Base-by-base conservation (phyloP, 2,329 filamentous ascomycete species). In the Byssochlamys sp. region DNA sequence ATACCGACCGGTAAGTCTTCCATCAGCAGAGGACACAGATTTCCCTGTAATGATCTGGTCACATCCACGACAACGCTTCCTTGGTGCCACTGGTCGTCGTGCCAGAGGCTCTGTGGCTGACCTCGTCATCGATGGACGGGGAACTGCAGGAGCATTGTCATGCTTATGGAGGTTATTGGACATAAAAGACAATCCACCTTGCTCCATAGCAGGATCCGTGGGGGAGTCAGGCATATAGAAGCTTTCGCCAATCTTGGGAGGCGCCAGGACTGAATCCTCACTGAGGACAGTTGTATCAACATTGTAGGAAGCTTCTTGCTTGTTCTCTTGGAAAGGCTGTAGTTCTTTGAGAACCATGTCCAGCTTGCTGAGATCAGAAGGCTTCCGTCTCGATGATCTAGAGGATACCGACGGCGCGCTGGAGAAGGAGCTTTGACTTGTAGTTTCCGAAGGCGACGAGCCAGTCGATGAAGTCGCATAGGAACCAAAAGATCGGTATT, bases 21-120 rank as follows among this genome's bases (percentile, higher is more conserved):
- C 94, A 66, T 96, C 94, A 0, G 91, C 91, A 12, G 91, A 95
- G 33, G 92, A 95, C 58, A 99, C 86, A 1, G 91, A 96, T 75
- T 96, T 97, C 24, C 91, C 92, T 51, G 84, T 83, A 65, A 99
- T 97, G 5, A 81, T 77, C 52, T 87, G 78, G 2, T 83, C 80
- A 72, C 94, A 99, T 1, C 89, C 89, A 67, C 90, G 89, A 77
- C 94, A 99, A 61, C 84, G 84, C 2, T 90, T 89, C 57, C 89
- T 87, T 14, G 81, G 81, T 9, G 75, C 70, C 4, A 71, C 69
- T 48, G 77, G 75, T 28, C 76, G 73, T 10, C 73, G 76, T 45
- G 73, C 70, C 53, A 70, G 67, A 25, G 71, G 69, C 55, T 66
- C 58, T 1, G 71, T 66, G 56, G 63, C n/a, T 55, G 60, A 57